Evolutionary conservation across 768 basidiomycete genomes (phyloP).

Genomic region (Lyophyllum shimeji): DNA sequence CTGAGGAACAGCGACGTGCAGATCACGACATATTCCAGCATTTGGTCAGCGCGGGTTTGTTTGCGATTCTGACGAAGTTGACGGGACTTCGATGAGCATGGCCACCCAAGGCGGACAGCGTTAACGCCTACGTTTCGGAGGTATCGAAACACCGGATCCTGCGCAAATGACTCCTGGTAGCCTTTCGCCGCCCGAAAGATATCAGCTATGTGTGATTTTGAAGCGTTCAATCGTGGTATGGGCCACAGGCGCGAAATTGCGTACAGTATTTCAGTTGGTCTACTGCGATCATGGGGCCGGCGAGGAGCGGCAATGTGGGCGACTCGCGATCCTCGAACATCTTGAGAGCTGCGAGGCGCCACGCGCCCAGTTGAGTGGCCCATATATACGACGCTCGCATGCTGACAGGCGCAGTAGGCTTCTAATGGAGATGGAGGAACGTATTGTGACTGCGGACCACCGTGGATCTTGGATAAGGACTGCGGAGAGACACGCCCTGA

Average conservation of each 20-base stretch:
- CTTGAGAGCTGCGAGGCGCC: background rate
- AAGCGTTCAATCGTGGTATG: background rate
- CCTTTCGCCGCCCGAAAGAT: constrained; percentile 20
- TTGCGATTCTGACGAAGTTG: constrained; percentile 1
- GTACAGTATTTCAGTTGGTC: background rate
- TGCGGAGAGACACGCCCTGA: background rate
- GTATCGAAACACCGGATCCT: constrained; percentile 22
- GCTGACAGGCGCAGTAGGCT: background rate
- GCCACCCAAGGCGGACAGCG: background rate
- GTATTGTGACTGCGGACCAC: background rate
- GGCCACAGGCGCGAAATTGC: background rate
- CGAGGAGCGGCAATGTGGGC: background rate
- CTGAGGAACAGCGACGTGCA: constrained; percentile 11
- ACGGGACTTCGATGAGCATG: background rate
- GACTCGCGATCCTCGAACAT: background rate
- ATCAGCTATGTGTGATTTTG: background rate
- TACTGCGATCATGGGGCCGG: background rate
- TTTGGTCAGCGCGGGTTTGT: background rate
- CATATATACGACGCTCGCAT: background rate
- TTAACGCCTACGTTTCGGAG: constrained; percentile 10
- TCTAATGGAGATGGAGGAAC: background rate
- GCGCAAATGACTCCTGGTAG: constrained; percentile 12
- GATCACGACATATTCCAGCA: constrained; percentile 3
- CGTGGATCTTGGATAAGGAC: background rate
- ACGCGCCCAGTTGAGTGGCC: background rate